phyloP scores from a whole-genome alignment of 1,284 basidiomycete species.

The Naganishia sp. region DNA sequence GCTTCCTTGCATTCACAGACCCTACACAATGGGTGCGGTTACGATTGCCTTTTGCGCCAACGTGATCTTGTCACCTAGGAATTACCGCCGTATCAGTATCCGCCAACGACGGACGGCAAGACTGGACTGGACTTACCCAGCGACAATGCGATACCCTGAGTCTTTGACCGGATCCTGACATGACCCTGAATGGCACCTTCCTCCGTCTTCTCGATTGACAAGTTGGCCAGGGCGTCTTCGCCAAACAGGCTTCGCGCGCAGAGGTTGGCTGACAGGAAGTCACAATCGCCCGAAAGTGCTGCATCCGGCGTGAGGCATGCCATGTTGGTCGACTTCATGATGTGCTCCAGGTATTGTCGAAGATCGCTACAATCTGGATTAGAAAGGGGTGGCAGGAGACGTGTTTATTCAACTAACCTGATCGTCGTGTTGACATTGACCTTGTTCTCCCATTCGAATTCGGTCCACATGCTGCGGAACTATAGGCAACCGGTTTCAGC shows the following conservation, averaged over 20 bases:
- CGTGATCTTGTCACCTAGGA: constrained; percentile 39
- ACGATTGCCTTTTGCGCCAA: constrained; percentile 58
- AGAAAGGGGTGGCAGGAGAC: not conserved
- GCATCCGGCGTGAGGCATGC: constrained; percentile 92
- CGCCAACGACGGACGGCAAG: not conserved
- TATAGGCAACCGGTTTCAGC: constrained; percentile 46
- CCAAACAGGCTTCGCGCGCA: constrained; percentile 89
- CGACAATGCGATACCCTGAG: constrained; percentile 90
- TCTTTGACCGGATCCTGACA: constrained; percentile 90
- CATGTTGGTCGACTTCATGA: constrained; percentile 95
- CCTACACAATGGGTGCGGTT: constrained; percentile 17
- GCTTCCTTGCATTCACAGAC: not conserved
- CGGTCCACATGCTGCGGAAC: constrained; percentile 97
- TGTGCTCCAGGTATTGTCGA: constrained; percentile 79
- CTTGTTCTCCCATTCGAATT: constrained; percentile 98
- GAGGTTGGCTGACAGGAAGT: constrained; percentile 91
- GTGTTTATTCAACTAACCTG: constrained; percentile 57
- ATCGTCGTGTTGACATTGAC: constrained; percentile 86
- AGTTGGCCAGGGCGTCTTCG: constrained; percentile 96
- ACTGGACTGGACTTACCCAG: constrained; percentile 65
- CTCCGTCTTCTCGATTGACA: constrained; percentile 88
- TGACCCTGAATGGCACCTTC: constrained; percentile 81
- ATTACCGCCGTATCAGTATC: not conserved
- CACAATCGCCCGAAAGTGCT: constrained; percentile 84
- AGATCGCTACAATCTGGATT: constrained; percentile 61